Conservation (phyloP, 352 stramenopile genomes). For the Salisapilia sapeloensis region DNA sequence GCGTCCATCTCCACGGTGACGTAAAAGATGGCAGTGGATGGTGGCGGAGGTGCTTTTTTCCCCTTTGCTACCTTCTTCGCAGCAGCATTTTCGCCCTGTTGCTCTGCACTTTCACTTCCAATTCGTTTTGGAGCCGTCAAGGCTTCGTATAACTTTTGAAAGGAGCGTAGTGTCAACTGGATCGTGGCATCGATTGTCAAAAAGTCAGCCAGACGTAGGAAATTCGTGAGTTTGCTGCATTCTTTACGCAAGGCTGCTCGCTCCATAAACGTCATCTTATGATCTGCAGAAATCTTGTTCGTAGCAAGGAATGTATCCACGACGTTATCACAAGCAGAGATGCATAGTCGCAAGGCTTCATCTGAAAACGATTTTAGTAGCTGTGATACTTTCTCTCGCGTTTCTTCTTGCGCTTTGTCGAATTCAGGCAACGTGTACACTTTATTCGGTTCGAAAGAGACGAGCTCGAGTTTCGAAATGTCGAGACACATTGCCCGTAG, state of each 20-base stretch:
- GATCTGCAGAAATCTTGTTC: conserved; percentile 86
- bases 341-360: conserved; percentile 64
- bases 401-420: conserved; percentile 42
- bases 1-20: conserved; percentile 58
- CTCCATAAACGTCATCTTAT: conserved; percentile 96
- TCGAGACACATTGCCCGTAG: conserved; percentile 64
- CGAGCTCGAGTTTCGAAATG: conserved; percentile 39
- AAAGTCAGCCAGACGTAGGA: conserved; percentile 86
- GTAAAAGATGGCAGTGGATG: conserved; percentile 37
- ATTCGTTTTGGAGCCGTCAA: conserved; percentile 8
- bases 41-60: conserved; percentile 2
- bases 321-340: conserved; percentile 82
- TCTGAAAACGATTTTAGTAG: conserved; percentile 44
- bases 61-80: conserved; percentile 2
- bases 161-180: conserved; percentile 70
- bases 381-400: conserved; percentile 25
- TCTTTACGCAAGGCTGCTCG: conserved; percentile 81
- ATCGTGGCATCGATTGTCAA: conserved; percentile 80
- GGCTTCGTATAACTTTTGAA: conserved; percentile 34
- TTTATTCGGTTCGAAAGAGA: conserved; percentile 39
- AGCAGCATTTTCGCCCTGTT: background rate
- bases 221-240: conserved; percentile 84
- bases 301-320: conserved; percentile 82
- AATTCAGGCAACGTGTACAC: conserved; percentile 79
- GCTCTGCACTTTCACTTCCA: background rate